Conservation (phyloP, 192 early-diverging fungal species). For the Dissophora ornata region DNA sequence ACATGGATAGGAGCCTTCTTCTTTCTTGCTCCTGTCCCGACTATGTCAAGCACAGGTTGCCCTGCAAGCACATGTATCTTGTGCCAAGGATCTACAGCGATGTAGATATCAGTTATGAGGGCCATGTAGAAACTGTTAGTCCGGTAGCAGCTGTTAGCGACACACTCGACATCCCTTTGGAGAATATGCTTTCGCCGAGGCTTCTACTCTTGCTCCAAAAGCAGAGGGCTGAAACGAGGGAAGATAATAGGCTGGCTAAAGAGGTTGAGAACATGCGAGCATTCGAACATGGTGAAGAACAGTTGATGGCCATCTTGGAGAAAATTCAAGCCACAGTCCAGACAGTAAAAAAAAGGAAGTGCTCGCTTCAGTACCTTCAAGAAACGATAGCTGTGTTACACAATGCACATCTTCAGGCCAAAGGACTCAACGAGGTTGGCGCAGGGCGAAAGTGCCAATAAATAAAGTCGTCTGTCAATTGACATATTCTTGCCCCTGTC, state of each 20-base stretch:
- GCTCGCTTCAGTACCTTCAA: constrained; percentile 2
- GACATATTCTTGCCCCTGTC: not conserved
- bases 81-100: constrained; percentile 2
- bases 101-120: not conserved
- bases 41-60: not conserved
- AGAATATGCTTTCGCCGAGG: not conserved
- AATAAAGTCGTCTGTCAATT: not conserved
- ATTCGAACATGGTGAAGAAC: not conserved
- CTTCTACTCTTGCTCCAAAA: constrained; percentile 2
- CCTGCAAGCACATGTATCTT: constrained; percentile 12
- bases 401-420: not conserved
- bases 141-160: not conserved
- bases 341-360: not conserved
- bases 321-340: not conserved
- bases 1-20: too few relatives aligned
- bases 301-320: not conserved
- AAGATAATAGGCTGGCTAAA: not conserved
- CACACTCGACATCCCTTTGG: not conserved
- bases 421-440: not conserved
- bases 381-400: not conserved
- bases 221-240: not conserved
- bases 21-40: too few relatives aligned
- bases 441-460: constrained; percentile 4
- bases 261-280: not conserved
- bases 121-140: not conserved